Evolutionary conservation across 2,329 filamentous ascomycete genomes (phyloP), one percentile per base, ranked within the genome.

Genomic region (Dryadomyces sulphureus): DNA sequence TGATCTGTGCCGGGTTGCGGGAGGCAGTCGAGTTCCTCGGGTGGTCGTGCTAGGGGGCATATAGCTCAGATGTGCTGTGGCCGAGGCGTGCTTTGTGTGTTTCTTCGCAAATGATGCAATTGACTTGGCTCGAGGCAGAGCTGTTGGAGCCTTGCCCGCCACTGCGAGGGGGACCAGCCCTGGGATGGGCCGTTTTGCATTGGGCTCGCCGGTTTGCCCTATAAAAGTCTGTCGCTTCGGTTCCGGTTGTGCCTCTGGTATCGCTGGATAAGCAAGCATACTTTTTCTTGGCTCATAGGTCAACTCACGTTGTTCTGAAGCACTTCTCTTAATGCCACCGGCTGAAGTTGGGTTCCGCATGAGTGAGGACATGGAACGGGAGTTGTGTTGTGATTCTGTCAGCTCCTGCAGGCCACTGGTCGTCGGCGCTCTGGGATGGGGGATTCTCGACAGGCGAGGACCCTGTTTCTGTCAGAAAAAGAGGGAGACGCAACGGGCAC

Each of bases 341-440:
- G 65, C 57, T 11, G 65, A 61, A 30, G 16, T 32, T 3, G 66
- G 61, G 45, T 63, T 63, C 34, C 64, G 43, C 43, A 51, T 45
- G 20, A 25, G 40, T 1, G 49, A 45, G 1, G 48, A 27, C 34
- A 49, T 45, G 11, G 62, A 58, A 43, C 75, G 70, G 38, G 68
- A 60, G 57, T 81, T 81, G 60, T 64, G 66, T 55, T 80, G 73
- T n/a, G 76, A 78, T 7, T 78, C 72, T 55, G 65, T 69, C 53
- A 76, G 70, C 55, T 79, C 75, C 9, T 67, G 60, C 16, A 79
- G 65, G 41, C 60, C 27, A 4, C 41, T 56, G 38, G 11, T 55
- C 45, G 14, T 51, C 11, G 47, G n/a, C 1, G 21, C 9, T 27
- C 38, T 50, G 43, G 43, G 54, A 43, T 49, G 52, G 43, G 42